Conservation (phyloP, 169 alveolate species). For the Cryptosporidium ubiquitum region DNA sequence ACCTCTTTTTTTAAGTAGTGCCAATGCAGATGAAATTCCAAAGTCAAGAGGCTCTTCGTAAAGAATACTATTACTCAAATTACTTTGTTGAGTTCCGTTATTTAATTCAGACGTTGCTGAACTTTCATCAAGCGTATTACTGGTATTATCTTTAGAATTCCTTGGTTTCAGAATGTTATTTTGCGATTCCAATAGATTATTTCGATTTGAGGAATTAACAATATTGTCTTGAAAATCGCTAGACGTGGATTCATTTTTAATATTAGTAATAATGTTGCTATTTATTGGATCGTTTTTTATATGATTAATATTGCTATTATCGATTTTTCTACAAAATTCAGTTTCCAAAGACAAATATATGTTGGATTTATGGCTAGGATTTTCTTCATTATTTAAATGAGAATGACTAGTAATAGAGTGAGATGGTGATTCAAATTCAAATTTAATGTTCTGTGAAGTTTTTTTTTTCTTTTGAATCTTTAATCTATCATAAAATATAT, state of each 20-base stretch:
- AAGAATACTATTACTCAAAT: not conserved
- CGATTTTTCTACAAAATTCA: constrained; percentile 40
- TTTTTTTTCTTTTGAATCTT: constrained; percentile 28
- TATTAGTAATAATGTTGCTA: not conserved
- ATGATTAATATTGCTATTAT: not conserved
- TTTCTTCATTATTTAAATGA: not conserved
- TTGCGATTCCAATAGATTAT: not conserved
- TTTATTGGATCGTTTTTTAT: too few species aligned
- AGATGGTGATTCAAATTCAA: not conserved
- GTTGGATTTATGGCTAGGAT: not conserved
- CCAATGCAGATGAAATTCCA: constrained; percentile 44
- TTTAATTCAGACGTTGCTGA: not conserved
- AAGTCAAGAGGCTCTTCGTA: constrained; percentile 61
- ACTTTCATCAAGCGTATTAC: not conserved
- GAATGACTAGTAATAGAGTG: not conserved
- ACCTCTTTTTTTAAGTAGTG: constrained; percentile 17
- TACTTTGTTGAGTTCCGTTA: not conserved
- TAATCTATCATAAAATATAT: constrained; percentile 2
- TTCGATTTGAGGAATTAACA: not conserved
- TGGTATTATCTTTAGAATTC: not conserved
- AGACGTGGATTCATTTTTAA: not conserved
- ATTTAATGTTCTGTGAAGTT: not conserved
- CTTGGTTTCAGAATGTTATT: not conserved
- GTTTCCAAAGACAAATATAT: constrained; percentile 50
- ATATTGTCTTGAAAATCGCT: not conserved